Base-by-base conservation (phyloP, 2,329 filamentous ascomycete species). In the Aspergillus arachidicola region DNA sequence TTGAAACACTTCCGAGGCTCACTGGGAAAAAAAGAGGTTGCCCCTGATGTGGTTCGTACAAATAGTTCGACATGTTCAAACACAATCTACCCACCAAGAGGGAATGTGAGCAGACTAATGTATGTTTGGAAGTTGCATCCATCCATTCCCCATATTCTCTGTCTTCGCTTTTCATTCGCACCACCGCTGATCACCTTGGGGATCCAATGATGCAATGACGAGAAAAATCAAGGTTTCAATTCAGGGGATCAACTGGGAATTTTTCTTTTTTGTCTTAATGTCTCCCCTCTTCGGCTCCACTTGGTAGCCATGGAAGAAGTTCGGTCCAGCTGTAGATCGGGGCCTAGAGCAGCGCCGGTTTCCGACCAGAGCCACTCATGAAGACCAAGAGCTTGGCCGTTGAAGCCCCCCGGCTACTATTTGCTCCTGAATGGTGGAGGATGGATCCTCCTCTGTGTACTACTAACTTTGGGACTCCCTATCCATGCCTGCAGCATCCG, bases 261-360 rank as follows among this genome's bases (percentile, higher is more conserved):
- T 41, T 55, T 55, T 36, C 34, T 21, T 19, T 28, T 36, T 38
- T 26, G 14, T 32, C 16, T 19, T 4, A n/a, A 4, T 34, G 30
- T 53, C 30, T 54, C 51, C 51, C 21, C 51, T 54, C 32, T 23
- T 54, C 19, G 5, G 28, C 30, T 54, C 51, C 51, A 54, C 51
- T 36, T 54, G 23, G 14, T 36, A 36, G 51, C 30, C 30, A 21
- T 36, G 51, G 30, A 54, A 54, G 51, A 54, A 23, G 51, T 54
- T 54, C 51, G n/a, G 32, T 55, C 16, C 32, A 55, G 34, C n/a
- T 55, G 51, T 55, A 55, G 51, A 55, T 55, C 51, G 30, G 30
- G 51, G 51, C 32, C 51, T 55, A 55, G 51, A 55, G 30, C 51
- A 55, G n/a, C n/a, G 50, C 50, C 50, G 50, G n/a, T 12, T 34